Conservation (phyloP, 2,329 filamentous ascomycete genomes). For the Pseudocercospora fuligena region DNA sequence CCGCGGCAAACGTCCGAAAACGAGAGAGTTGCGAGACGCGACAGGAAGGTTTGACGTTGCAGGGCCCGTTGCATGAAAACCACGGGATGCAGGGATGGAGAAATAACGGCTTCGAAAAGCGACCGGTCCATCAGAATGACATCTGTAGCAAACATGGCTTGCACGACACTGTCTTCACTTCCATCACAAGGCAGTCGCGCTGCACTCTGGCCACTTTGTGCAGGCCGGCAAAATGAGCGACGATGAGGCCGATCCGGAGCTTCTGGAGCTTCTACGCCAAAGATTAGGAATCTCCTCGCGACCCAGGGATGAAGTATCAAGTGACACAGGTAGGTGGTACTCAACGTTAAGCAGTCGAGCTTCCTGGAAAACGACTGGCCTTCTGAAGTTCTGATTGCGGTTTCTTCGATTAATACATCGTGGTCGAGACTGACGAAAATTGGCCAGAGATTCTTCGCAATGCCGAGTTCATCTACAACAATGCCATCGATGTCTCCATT, state of each 20-base stretch:
- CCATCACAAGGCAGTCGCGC: neutral
- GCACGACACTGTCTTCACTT: neutral
- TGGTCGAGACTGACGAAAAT: neutral
- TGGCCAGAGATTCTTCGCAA: conserved; percentile 76
- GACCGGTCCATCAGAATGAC: neutral
- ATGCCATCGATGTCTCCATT: conserved; percentile 89
- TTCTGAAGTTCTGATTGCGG: neutral
- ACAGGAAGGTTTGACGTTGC: conserved; percentile 1
- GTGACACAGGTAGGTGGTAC: conserved; percentile 38
- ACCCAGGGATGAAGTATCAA: conserved; percentile 34
- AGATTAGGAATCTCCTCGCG: conserved; percentile 61
- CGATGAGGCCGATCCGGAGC: conserved; percentile 86
- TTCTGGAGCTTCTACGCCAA: conserved; percentile 82
- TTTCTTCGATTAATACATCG: no score
- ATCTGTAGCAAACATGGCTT: conserved; percentile 6
- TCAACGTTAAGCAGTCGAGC: neutral
- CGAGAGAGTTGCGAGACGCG: neutral
- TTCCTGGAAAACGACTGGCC: neutral
- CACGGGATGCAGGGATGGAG: conserved; percentile 3
- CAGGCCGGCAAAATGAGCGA: conserved; percentile 71
- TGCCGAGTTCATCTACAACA: conserved; percentile 87
- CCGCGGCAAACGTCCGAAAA: neutral
- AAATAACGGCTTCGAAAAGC: conserved; percentile 7
- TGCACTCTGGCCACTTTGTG: neutral
- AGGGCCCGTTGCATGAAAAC: neutral